Conservation (phyloP, 441 rosid species). For the Corymbia calophylla region DNA sequence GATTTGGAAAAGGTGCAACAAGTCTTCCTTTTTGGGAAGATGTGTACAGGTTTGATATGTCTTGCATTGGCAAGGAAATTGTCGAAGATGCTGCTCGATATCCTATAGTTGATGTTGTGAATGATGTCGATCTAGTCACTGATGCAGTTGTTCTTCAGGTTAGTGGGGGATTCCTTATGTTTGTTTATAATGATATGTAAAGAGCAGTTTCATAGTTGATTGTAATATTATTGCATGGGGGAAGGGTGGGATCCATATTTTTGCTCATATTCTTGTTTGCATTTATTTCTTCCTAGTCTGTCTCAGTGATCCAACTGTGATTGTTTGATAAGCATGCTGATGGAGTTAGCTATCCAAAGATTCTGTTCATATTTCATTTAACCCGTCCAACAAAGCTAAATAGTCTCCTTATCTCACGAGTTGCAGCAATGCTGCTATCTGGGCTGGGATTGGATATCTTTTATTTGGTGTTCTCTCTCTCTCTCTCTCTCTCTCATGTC, state of each 20-base stretch:
- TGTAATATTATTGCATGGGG: background rate
- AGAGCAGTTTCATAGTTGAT: background rate
- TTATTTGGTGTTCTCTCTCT: background rate
- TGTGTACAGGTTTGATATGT: slow-evolving; percentile 86
- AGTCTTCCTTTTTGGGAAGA: slow-evolving; percentile 92
- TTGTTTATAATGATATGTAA: background rate
- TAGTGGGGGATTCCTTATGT: background rate
- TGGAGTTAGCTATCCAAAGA: background rate
- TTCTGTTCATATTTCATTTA: background rate
- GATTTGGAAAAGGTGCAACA: slow-evolving; percentile 87
- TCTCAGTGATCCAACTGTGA: background rate
- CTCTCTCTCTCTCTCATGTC: background rate
- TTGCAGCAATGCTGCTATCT: background rate
- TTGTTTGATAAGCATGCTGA: background rate
- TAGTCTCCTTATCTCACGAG: background rate
- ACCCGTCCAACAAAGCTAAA: background rate
- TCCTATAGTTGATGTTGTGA: slow-evolving; percentile 70
- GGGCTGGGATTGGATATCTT: background rate
- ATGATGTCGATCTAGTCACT: slow-evolving; percentile 58
- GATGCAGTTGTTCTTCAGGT: slow-evolving; percentile 62
- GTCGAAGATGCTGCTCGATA: slow-evolving; percentile 53
- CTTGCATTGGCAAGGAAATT: slow-evolving; percentile 73
- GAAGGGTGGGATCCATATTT: background rate
- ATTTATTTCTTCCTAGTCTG: background rate
- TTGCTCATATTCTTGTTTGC: background rate